Evolutionary conservation across 2,329 filamentous ascomycete genomes (phyloP).

Genomic region (Cryphonectria parasitica): DNA sequence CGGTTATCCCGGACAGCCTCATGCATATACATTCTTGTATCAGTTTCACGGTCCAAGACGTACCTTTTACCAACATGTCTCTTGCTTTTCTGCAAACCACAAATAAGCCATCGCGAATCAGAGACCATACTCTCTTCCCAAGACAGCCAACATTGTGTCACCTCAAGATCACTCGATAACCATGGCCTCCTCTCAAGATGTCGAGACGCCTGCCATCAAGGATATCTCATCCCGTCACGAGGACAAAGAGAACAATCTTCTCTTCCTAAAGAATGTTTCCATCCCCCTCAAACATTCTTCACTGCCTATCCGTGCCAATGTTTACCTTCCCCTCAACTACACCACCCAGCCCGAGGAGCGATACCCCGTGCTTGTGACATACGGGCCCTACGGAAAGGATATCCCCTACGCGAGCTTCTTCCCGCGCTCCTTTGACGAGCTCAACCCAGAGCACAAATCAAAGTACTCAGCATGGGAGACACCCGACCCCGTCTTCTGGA

Average conservation of each 20-base stretch:
- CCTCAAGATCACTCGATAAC: neutral
- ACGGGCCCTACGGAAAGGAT: conserved; percentile 76
- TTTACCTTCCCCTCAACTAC: conserved; percentile 35
- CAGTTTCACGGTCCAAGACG: neutral
- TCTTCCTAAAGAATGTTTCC: conserved; percentile 36
- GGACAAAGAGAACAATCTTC: conserved; percentile 30
- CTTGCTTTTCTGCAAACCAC: neutral
- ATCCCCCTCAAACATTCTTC: conserved; percentile 34
- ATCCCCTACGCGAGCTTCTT: conserved; percentile 61
- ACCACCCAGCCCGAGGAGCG: conserved; percentile 29
- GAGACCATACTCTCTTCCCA: neutral
- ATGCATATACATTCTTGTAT: neutral
- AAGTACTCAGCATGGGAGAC: conserved; percentile 63
- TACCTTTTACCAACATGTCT: neutral
- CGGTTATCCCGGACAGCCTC: conserved; percentile 12
- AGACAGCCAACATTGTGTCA: neutral
- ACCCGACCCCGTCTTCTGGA: conserved; percentile 62
- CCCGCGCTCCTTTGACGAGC: conserved; percentile 48
- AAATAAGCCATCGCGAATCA: neutral
- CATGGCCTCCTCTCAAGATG: conserved; percentile 20
- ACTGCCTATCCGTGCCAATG: conserved; percentile 37
- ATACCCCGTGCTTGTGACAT: conserved; percentile 68
- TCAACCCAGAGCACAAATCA: conserved; percentile 58
- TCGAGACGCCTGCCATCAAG: conserved; percentile 27
- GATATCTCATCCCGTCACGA: conserved; percentile 30